These are phyloP conservation scores for Cladophialophora exuberans DNA, from an alignment of 2,329 filamentous ascomycete genomes.

Conservation along the genomic window DNA sequence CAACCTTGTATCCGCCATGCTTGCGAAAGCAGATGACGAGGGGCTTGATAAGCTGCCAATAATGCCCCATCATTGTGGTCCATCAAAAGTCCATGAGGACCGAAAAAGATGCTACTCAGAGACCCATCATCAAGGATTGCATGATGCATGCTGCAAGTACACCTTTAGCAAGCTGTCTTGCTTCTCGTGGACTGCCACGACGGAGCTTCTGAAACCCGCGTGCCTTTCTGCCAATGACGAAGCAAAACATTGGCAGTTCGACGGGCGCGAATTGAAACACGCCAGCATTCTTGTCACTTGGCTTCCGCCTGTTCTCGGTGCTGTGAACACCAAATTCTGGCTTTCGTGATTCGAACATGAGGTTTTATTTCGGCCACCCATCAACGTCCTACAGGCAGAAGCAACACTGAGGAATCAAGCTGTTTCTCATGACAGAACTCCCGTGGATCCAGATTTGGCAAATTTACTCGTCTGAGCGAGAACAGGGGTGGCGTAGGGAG, in stretches of 20 bases:
- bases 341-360: background rate
- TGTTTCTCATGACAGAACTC: too few relatives aligned
- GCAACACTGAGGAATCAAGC: too few relatives aligned
- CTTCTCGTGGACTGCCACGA: background rate
- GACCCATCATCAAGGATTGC: background rate
- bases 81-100: background rate
- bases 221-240: background rate
- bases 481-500: too few relatives aligned
- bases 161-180: background rate
- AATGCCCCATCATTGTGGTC: background rate
- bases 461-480: too few relatives aligned
- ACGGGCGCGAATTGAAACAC: background rate
- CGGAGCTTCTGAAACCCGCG: background rate
- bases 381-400: too few relatives aligned
- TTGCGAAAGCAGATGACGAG: conserved; percentile 3
- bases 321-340: background rate
- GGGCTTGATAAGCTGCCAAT: background rate
- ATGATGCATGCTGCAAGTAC: background rate
- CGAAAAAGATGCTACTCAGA: background rate
- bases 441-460: too few relatives aligned
- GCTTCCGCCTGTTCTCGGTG: background rate
- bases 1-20: background rate
- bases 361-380: too few relatives aligned
- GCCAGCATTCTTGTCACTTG: background rate
- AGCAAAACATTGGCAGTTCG: background rate